Evolutionary conservation across 441 rosid species (phyloP), one percentile per base, ranked within the genome.

Genomic region (Metrosideros polymorpha): DNA sequence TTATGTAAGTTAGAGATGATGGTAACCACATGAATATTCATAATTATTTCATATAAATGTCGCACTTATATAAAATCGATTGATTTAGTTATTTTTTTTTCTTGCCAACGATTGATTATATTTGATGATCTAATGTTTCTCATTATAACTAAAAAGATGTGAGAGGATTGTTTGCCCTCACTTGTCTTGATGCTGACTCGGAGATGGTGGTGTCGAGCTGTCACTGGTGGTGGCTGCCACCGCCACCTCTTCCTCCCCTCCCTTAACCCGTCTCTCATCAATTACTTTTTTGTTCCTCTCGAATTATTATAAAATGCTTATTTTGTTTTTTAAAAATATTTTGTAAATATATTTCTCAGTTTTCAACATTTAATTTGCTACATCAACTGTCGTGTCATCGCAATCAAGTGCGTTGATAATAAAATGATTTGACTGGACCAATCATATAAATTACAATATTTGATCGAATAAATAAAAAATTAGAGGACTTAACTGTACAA

Each of bases 321-420:
- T 50, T 50, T 12, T 14, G 52, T 5, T 50, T 14, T 12, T 4
- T 4, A 50, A 4, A 50, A 14, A n/a, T n/a, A 5, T 17, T 50
- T 14, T 13, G 5, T 50, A 50, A 50, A 50, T 50, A 29, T 6
- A 29, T 30, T 61, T 61, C 0, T 61, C 1, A 3, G 1, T 61
- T 18, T 3, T 61, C 1, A 0, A 61, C 17, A 3, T 30, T 8
- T 0, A 30, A 15, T 29, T 3, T 6, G 7, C 0, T 5, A 56
- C 3, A 1, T 56, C 17, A n/a, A 12, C 2, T 0, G 2, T 2
- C 18, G 1, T 15, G 1, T 13, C 66, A n/a, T 57, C 35, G 6
- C 1, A n/a, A 57, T n/a, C 32, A n/a, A 6, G 4, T 30, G 18
- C 18, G 6, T n/a, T 2, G 6, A 13, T 6, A 50, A 50, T 6